phyloP scores from a whole-genome alignment of 495 filamentous ascomycete species.

The Podospora bellae-mahoneyi region DNA sequence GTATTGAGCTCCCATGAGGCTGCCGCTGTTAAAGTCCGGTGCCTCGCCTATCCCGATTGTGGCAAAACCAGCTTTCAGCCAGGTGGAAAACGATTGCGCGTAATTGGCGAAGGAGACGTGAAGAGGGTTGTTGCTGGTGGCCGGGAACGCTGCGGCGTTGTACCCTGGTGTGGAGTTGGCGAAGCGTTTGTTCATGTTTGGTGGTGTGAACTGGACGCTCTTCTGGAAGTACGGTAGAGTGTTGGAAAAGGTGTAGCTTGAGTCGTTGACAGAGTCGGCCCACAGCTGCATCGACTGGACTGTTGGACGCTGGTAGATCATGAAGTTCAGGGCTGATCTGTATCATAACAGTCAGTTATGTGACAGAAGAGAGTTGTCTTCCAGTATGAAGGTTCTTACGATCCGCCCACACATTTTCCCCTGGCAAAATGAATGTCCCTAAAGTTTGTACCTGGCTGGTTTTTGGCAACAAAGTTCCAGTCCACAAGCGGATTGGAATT shows the following conservation, averaged over 20 bases:
- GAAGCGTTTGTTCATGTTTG: slow-evolving; percentile 8
- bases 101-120: slow-evolving; percentile 20
- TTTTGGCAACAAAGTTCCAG: slow-evolving; percentile 7
- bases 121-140: slow-evolving; percentile 13
- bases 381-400: background rate
- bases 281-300: slow-evolving; percentile 4
- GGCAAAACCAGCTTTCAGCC: slow-evolving; percentile 21
- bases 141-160: slow-evolving; percentile 17
- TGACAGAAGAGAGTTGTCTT: background rate
- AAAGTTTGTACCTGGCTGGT: slow-evolving; percentile 12
- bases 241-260: slow-evolving; percentile 8
- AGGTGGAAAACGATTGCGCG: slow-evolving; percentile 16
- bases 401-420: slow-evolving; percentile 11
- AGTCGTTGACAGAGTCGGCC: slow-evolving; percentile 1
- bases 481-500: slow-evolving; percentile 10
- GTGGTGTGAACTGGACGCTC: slow-evolving; percentile 9
- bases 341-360: background rate
- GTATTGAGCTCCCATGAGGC: slow-evolving; percentile 41
- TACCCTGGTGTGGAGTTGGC: slow-evolving; percentile 5
- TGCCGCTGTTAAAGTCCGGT: slow-evolving; percentile 43
- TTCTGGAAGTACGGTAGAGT: slow-evolving; percentile 2
- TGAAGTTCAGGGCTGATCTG: slow-evolving; percentile 6
- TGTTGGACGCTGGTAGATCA: slow-evolving; percentile 8
- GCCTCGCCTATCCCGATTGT: slow-evolving; percentile 38
- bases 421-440: slow-evolving; percentile 9